Evolutionary conservation across 495 filamentous ascomycete species (phyloP).

Genomic region (Penicillium angulare): DNA sequence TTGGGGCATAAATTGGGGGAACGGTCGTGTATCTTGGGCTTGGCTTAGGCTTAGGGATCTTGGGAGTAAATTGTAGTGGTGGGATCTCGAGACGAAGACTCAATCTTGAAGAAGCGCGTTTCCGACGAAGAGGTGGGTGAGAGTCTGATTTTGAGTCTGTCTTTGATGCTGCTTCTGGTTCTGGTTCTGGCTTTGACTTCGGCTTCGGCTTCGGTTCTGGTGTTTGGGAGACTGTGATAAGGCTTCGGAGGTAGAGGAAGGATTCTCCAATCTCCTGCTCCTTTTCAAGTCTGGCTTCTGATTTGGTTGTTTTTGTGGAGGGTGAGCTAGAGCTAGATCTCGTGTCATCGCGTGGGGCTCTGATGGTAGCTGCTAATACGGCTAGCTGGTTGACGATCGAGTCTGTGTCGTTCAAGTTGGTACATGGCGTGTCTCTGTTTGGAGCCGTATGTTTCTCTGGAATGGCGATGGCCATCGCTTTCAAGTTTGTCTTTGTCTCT

Average conservation of each 20-base stretch:
- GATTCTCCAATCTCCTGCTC: slow-evolving; percentile 19
- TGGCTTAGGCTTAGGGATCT: slow-evolving; percentile 7
- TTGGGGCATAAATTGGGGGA: slow-evolving; percentile 16
- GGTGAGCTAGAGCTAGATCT: neutral
- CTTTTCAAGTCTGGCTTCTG: neutral
- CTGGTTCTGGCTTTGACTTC: slow-evolving; percentile 7
- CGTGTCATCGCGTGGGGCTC: neutral
- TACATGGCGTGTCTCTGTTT: neutral
- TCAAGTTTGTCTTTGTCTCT: too few relatives aligned
- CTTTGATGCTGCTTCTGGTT: neutral
- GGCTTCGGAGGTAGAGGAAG: slow-evolving; percentile 24
- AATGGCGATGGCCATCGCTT: too few relatives aligned
- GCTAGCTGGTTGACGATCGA: slow-evolving; percentile 17
- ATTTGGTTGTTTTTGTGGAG: neutral
- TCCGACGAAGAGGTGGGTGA: slow-evolving; percentile 8
- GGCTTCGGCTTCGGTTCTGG: neutral
- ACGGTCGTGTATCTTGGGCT: slow-evolving; percentile 20
- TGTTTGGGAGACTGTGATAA: slow-evolving; percentile 25
- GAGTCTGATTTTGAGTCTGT: neutral
- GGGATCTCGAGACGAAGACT: slow-evolving; percentile 12
- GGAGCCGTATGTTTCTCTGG: neutral
- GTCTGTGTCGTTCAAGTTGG: slow-evolving; percentile 16
- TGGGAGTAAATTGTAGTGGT: slow-evolving; percentile 1
- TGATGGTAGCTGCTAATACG: slow-evolving; percentile 11
- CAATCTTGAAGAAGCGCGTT: slow-evolving; percentile 19